Base-by-base conservation (phyloP, 176 grass and related monocot species). In the Pontederia paniculata region DNA sequence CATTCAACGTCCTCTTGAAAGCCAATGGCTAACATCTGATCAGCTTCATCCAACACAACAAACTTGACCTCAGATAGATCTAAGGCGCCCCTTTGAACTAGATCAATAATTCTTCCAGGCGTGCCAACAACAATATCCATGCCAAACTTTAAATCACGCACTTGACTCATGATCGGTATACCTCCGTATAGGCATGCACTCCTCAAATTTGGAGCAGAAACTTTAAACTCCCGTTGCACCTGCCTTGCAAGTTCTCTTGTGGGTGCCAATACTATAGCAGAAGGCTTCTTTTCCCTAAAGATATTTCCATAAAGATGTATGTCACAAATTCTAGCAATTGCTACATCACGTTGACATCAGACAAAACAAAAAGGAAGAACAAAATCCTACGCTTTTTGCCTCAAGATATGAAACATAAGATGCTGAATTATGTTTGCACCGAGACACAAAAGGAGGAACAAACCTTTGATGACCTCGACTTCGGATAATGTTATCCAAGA, bases 1-100 rank as follows among this genome's bases (percentile, higher is more conserved):
- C 16, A 69, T 70, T 99, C 94, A 17, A 99, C 94, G 57, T 80
- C 94, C 72, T 85, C 66, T 58, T 75, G 87, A 82, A 99, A 99
- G 18, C 94, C 94, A 10, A 99, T 87, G 0, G 81, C 81, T 62
- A 99, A 80, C 94, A 99, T 99, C 74, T 93, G 94, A 62, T 99
- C 94, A 45, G 94, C 94, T 70, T 99, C 94, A 64, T 99, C 94
- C 16, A 99, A 78, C 70, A 99, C 94, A 67, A 99, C 86, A 72
- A 85, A 99, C 42, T 64, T 53, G 43, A 99, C 51, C 46, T 74
- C 88, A 18, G 83, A 56, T 54, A 99, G 74, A 75, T 74, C 68
- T 10, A 99, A 81, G 17, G 87, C 10, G 1, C 87, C 75, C 75
- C 94, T 84, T 46, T 84, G 70, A 17, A 99, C 62, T 55, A 99